Base-by-base conservation (phyloP, 495 filamentous ascomycete species). In the Pseudoneurospora amorphoporcata region DNA sequence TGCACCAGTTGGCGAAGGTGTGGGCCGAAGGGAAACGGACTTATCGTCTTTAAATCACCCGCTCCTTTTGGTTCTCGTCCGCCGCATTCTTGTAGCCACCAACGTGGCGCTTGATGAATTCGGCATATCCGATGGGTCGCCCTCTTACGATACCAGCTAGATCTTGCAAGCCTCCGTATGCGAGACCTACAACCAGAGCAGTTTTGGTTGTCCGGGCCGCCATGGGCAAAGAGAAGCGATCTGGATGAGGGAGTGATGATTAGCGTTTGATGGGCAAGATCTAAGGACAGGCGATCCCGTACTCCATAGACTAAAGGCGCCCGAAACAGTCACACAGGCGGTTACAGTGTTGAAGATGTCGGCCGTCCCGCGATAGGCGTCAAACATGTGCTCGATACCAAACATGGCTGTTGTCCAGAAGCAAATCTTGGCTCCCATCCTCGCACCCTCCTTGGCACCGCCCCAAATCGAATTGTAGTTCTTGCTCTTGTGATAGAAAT, bases 401-500 rank as follows among this genome's bases (percentile, higher is more conserved):
- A 94, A 88, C 85, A 97, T 89, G 76, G 89, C 78, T 73, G 85
- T 82, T 70, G 87, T 84, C 91, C 93, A 88, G 69, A 88, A 82
- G 17, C 85, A 86, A 16, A 97, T 79, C 76, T 87, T 91, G n/a
- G 81, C 77, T 5, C 92, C 95, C 87, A 94, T 90, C 76, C 87
- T 90, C 47, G 92, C 70, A 0, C 93, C 96, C 78, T 94, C 92
- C 74, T 87, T 87, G 14, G 94, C 81, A 0, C 90, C 95, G 3
- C 92, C 92, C 12, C 90, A 86, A 68, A 90, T 87, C 7, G 90
- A 82, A 72, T 92, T 87, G 83, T 98, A 98, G 79, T 97, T 98
- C 83, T 98, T 98, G 76, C 88, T 92, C 82, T 97, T 98, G 82
- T 98, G 96, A 79, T 99, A 99, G 38, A 98, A 88, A 79, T 93